phyloP scores from a whole-genome alignment of 2,329 filamentous ascomycete species.

The Colletotrichum truncatum region DNA sequence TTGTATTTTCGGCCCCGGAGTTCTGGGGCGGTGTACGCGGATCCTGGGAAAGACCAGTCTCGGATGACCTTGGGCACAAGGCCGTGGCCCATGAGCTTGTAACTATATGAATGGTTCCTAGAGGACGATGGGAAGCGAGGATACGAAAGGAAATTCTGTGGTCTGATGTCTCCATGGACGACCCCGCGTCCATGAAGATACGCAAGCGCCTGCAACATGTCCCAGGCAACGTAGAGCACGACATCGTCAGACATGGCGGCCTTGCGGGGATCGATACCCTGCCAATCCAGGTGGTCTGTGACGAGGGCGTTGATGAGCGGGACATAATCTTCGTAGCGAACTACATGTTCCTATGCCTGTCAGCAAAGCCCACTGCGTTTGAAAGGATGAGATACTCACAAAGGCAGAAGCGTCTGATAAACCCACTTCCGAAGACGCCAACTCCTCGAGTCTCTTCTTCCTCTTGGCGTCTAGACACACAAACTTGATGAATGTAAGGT shows the following conservation, averaged over 20 bases:
- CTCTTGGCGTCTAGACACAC: not conserved
- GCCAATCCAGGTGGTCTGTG: not conserved
- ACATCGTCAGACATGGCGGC: not conserved
- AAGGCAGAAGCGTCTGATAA: not conserved
- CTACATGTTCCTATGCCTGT: not conserved
- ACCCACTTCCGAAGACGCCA: not conserved
- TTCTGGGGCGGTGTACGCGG: slow-evolving; percentile 7
- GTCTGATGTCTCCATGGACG: slow-evolving; percentile 9
- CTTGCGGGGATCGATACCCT: not conserved
- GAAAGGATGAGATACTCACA: not conserved
- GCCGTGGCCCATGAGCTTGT: slow-evolving; percentile 22
- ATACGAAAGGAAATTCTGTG: not conserved
- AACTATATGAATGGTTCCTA: no score
- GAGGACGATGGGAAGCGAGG: not conserved
- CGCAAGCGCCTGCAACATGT: slow-evolving; percentile 6
- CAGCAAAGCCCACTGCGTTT: not conserved
- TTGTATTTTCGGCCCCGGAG: not conserved
- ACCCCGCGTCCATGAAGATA: slow-evolving; percentile 10
- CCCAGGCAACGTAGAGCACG: slow-evolving; percentile 12
- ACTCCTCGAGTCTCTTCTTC: not conserved
- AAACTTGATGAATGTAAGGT: not conserved
- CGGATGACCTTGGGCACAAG: slow-evolving; percentile 2
- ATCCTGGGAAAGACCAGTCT: not conserved
- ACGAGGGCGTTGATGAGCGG: not conserved
- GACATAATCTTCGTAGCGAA: slow-evolving; percentile 6